A percentile compares a stretch with the other conserved stretches of the same genome.
Conservation (phyloP, 1,284 basidiomycete genomes). For the Cutaneotrichosporon curvatum region DNA sequence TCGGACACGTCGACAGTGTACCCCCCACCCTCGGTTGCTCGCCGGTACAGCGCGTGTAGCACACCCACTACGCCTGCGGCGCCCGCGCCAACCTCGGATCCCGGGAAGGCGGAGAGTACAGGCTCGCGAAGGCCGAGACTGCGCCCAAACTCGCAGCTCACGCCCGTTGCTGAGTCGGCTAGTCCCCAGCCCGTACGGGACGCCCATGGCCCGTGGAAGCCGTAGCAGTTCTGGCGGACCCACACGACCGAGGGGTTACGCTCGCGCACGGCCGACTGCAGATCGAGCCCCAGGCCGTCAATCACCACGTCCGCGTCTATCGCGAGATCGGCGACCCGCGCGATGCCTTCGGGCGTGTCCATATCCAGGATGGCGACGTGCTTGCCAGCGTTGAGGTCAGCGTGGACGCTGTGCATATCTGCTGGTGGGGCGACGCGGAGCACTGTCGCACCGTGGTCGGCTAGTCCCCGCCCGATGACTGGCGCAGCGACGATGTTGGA, state of each 20-base stretch:
- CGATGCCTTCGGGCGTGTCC: slow-evolving; percentile 4
- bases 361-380: slow-evolving; percentile 6
- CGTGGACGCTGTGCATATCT: slow-evolving; percentile 6
- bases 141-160: slow-evolving; percentile 1
- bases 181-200: slow-evolving; percentile 12
- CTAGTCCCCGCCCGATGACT: slow-evolving; percentile 7
- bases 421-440: slow-evolving; percentile 9
- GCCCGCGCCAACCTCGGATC: slow-evolving; percentile 10
- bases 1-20: slow-evolving; percentile 9
- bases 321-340: background rate
- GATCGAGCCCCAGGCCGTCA: slow-evolving; percentile 6
- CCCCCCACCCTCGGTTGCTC: slow-evolving; percentile 7
- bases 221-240: slow-evolving; percentile 17
- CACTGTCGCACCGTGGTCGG: slow-evolving; percentile 12
- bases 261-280: slow-evolving; percentile 1
- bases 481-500: slow-evolving; percentile 13
- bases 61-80: slow-evolving; percentile 6
- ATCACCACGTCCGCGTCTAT: slow-evolving; percentile 10
- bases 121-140: slow-evolving; percentile 3
- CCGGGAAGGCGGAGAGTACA: slow-evolving; percentile 11
- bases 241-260: slow-evolving; percentile 4
- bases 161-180: slow-evolving; percentile 5
- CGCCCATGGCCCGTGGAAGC: slow-evolving; percentile 12
- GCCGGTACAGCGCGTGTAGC: slow-evolving; percentile 8
- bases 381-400: slow-evolving; percentile 13